These are phyloP conservation scores for Alternaria conjuncta DNA, from an alignment of 2,329 filamentous ascomycete species.

Conservation along the genomic window DNA sequence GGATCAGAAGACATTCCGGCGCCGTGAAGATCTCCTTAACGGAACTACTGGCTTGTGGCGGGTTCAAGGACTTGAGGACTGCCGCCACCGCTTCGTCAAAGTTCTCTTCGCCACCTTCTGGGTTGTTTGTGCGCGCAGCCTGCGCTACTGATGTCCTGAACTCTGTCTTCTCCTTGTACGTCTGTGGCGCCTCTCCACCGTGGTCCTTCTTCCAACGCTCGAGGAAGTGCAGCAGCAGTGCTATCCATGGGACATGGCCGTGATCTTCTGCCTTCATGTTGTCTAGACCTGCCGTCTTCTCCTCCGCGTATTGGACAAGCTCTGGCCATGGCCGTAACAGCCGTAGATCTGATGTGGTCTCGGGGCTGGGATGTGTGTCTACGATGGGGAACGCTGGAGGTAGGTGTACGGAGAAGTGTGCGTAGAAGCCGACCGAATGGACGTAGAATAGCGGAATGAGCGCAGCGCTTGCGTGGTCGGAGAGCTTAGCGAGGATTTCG, in stretches of 20 bases:
- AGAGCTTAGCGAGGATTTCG: slow-evolving; percentile 59
- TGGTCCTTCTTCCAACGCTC: slow-evolving; percentile 78
- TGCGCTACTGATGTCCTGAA: slow-evolving; percentile 76
- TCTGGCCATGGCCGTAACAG: slow-evolving; percentile 87
- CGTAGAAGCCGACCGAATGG: slow-evolving; percentile 91
- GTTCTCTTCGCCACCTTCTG: slow-evolving; percentile 94
- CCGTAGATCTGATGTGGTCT: slow-evolving; percentile 82
- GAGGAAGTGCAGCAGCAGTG: slow-evolving; percentile 82
- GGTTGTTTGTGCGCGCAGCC: slow-evolving; percentile 71
- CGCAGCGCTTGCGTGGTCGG: slow-evolving; percentile 59
- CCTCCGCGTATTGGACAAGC: slow-evolving; percentile 69
- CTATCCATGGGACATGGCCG: slow-evolving; percentile 87
- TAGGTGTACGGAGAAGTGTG: slow-evolving; percentile 80
- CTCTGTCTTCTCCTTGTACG: slow-evolving; percentile 83
- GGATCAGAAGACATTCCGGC: slow-evolving; percentile 60
- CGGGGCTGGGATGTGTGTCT: slow-evolving; percentile 91
- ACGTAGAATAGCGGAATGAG: slow-evolving; percentile 79
- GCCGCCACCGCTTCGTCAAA: slow-evolving; percentile 90
- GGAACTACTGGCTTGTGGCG: slow-evolving; percentile 69
- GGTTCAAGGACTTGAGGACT: slow-evolving; percentile 84
- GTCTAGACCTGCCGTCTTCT: slow-evolving; percentile 73
- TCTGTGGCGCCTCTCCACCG: slow-evolving; percentile 70
- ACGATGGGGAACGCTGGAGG: slow-evolving; percentile 87
- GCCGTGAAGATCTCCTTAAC: slow-evolving; percentile 82
- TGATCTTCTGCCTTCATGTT: slow-evolving; percentile 78